Base-by-base conservation (phyloP, 805 yeast species). In the Saturnispora ahearnii region DNA sequence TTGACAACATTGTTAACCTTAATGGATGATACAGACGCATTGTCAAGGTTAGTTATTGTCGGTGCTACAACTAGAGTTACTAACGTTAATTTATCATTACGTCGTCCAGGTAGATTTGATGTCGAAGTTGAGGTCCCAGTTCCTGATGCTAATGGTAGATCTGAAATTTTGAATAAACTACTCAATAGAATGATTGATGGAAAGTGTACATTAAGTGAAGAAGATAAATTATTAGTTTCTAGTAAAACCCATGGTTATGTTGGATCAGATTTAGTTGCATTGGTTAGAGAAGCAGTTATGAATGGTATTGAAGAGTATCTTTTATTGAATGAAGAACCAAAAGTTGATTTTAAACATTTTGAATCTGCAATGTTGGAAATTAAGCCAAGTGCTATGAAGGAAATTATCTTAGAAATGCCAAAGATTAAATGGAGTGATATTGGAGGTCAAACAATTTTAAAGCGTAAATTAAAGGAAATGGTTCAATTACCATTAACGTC, bases 41-140 rank as follows among this genome's bases (percentile, higher is more conserved):
- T 44, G 13, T 80, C 78, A 13, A 68, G 76, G 8, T 72, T 82
- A 46, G 72, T 85, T 8, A 87, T 86, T 3, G 76, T 82, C 15
- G 98, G 97, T 15, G 99, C 98, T 2, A 91, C 99, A 0, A 93
- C 91, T 62, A 76, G 97, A 58, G 95, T 96, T 0, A 96, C 87
- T 67, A 68, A 89, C 52, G 73, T 93, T 41, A 98, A 93, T 64
- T 89, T 87, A 58, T 95, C 96, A 1, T 71, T 93, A 48, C 70
- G 93, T 54, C 77, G 99, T 61, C 96, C 96, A 0, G 96, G 96
- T 1, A 73, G 98, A 59, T 93, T 93, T 62, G 99, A 93, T 65
- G 88, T 88, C 65, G 82, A 91, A 84, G 71, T 93, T 46, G 93
- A 90, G 58, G 72, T 93, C 46, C 99, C 97, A 6, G 87, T 93